Evolutionary conservation across 2,329 filamentous ascomycete genomes (phyloP).

Genomic region (Beauveria medogensis): DNA sequence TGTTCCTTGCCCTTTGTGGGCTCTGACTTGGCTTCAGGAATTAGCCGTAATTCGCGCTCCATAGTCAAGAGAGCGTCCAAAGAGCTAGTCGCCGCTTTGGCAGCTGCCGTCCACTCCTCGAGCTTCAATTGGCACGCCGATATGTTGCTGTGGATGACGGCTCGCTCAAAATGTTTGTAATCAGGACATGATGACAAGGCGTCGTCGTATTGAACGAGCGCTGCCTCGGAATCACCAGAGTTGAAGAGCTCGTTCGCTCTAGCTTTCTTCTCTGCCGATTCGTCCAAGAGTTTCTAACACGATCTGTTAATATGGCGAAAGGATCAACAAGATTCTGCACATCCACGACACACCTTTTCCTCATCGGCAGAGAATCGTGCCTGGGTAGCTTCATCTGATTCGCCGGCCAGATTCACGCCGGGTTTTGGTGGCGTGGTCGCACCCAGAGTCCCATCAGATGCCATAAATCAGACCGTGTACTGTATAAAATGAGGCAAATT

Average conservation of each 20-base stretch:
- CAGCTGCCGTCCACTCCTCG: slow-evolving; percentile 75
- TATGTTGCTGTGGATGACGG: slow-evolving; percentile 82
- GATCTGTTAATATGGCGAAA: neutral
- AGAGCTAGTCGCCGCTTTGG: slow-evolving; percentile 63
- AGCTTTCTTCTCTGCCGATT: slow-evolving; percentile 66
- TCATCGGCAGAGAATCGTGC: neutral
- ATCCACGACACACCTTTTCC: neutral
- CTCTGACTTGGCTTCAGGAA: slow-evolving; percentile 33
- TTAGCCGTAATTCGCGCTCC: slow-evolving; percentile 22
- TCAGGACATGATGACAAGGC: slow-evolving; percentile 71
- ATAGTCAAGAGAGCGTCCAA: slow-evolving; percentile 53
- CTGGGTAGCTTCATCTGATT: neutral
- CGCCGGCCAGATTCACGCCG: neutral
- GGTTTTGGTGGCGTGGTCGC: neutral
- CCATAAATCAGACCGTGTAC: neutral
- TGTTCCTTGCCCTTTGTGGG: slow-evolving; percentile 19
- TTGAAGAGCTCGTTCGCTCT: slow-evolving; percentile 76
- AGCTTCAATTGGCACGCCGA: slow-evolving; percentile 82
- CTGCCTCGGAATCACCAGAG: slow-evolving; percentile 62
- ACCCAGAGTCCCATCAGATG: neutral
- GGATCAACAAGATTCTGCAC: neutral
- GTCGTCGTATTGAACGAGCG: slow-evolving; percentile 74
- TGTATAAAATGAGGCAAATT: neutral
- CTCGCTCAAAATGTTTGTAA: slow-evolving; percentile 81
- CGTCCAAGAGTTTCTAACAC: slow-evolving; percentile 53